A percentile compares a stretch with the other conserved stretches of the same genome.
Conservation (phyloP, 768 basidiomycete species). For the Macrolepiota albuminosa region DNA sequence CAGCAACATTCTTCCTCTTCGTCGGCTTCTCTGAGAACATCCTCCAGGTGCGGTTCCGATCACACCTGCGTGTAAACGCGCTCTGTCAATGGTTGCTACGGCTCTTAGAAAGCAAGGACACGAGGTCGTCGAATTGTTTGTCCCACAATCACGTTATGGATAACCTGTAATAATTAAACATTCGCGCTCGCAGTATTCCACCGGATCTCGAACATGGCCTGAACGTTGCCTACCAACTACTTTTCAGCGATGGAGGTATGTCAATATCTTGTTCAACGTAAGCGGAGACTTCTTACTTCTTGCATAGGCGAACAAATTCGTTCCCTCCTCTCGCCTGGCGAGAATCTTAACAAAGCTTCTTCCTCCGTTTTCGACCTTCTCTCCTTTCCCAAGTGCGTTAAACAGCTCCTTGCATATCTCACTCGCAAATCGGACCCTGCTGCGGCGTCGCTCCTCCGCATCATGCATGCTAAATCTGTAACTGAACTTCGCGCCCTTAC, state of each 20-base stretch:
- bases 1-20: not conserved
- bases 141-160: not conserved
- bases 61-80: conserved; percentile 59
- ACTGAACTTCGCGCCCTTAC: conserved; percentile 47
- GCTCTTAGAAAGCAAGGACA: conserved; percentile 57
- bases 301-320: conserved; percentile 40
- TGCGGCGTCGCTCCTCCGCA: conserved; percentile 28
- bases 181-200: conserved; percentile 23
- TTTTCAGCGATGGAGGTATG: conserved; percentile 55
- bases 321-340: conserved; percentile 27
- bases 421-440: conserved; percentile 33
- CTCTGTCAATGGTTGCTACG: conserved; percentile 43
- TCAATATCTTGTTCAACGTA: not conserved
- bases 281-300: conserved; percentile 2
- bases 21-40: not conserved
- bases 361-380: conserved; percentile 29
- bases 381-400: conserved; percentile 33
- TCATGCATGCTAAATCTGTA: conserved; percentile 44
- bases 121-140: conserved; percentile 59
- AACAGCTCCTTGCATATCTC: conserved; percentile 38
- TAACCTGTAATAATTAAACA: conserved; percentile 2
- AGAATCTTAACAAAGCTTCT: conserved; percentile 27
- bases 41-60: conserved; percentile 50
- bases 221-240: conserved; percentile 46
- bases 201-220: conserved; percentile 50